Evolutionary conservation across 2,329 filamentous ascomycete species (phyloP), one percentile per base, ranked within the genome.

Genomic region (Colletotrichum limetticola): DNA sequence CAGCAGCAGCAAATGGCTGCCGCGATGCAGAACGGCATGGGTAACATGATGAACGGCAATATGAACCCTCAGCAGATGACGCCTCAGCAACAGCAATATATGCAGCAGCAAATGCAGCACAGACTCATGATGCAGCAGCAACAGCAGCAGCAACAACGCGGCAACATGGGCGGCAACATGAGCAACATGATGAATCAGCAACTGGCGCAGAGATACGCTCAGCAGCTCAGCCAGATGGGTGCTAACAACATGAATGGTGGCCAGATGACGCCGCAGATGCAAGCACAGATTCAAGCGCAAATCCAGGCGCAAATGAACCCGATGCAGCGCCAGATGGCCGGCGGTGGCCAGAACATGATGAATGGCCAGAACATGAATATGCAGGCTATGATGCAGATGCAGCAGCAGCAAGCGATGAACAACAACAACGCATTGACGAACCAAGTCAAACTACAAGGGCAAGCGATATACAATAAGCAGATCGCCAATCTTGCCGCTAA

Each of bases 181-280:
- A 83, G 78, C 75, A 83, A 81, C 76, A 85, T 84, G 81, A 78
- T 83, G 79, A 83, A 79, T 24, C 82, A 85, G 68, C 83, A 85
- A 42, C 79, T 85, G 59, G 82, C 83, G 2, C 83, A 85, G 52
- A 84, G 85, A 65, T 86, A 86, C 75, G 80, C 82, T 4, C 84
- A 86, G 66, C 80, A 84, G 71, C 78, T 87, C 49, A 84, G 81
- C 73, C 82, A 82, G 46, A 82, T 86, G 80, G 83, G 84, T 61
- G 77, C 76, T n/a, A 79, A 78, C 59, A 78, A 80, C 62, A 71
- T 80, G 69, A 77, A 76, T 3, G 71, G 73, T 22, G 76, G 79
- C 4, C 80, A 82, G 61, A 81, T 81, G 79, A 77, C 79, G 53
- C 80, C 82, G 4, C 82, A 85, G 64, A 82, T 84, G 78, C 81